Conservation (phyloP, 495 filamentous ascomycete species). For the Penicillium lagena region DNA sequence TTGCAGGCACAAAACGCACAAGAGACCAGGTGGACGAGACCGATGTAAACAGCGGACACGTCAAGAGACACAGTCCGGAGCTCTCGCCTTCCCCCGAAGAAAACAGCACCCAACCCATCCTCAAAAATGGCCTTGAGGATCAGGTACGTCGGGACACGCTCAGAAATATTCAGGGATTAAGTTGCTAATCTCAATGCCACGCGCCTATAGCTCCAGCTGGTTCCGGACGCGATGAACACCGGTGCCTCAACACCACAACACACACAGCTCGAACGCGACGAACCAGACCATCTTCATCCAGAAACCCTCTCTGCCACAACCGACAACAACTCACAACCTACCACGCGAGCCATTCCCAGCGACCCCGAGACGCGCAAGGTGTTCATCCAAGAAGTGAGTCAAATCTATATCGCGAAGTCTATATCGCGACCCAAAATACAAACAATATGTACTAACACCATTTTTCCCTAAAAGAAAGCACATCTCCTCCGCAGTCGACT, state of each 20-base stretch:
- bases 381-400: conserved; percentile 37
- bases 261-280: conserved; percentile 14
- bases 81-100: neutral
- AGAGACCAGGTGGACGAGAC: conserved; percentile 32
- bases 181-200: conserved; percentile 5
- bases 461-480: conserved; percentile 28
- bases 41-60: conserved; percentile 12
- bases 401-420: too few relatives aligned
- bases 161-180: neutral
- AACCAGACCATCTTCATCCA: conserved; percentile 8
- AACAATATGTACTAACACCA: neutral
- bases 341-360: conserved; percentile 19
- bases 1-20: conserved; percentile 38
- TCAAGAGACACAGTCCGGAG: conserved; percentile 4
- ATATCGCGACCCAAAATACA: neutral
- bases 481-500: conserved; percentile 34
- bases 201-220: conserved; percentile 8
- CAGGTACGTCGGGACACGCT: conserved; percentile 15
- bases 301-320: neutral
- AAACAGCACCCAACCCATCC: conserved; percentile 5
- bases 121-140: conserved; percentile 8
- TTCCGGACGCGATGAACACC: conserved; percentile 15
- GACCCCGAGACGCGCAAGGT: conserved; percentile 33
- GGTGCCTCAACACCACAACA: conserved; percentile 7
- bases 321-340: too few relatives aligned